Conservation (phyloP, 148 eudicot species). For the Talinum fruticosum region DNA sequence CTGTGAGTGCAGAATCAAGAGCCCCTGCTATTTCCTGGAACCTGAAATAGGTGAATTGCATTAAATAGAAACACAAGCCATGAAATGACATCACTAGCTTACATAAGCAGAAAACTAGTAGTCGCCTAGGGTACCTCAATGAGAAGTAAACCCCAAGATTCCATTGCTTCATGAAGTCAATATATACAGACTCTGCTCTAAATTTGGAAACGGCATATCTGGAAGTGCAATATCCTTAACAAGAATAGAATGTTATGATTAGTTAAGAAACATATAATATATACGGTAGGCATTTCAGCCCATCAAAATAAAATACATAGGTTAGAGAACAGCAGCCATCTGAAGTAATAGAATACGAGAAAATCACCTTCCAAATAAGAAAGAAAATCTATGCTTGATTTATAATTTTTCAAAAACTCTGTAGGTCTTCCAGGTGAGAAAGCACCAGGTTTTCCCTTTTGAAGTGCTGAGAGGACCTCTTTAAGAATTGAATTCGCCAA, state of each 20-base stretch:
- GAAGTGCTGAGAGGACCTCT: constrained; percentile 78
- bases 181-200: constrained; percentile 72
- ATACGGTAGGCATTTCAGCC: neutral
- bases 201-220: constrained; percentile 72
- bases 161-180: constrained; percentile 96
- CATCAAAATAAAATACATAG: neutral
- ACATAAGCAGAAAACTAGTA: neutral
- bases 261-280: constrained; percentile 7
- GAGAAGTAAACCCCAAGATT: constrained; percentile 95
- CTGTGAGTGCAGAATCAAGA: constrained; percentile 76
- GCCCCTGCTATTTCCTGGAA: constrained; percentile 98
- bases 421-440: constrained; percentile 98
- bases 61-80: constrained; percentile 12
- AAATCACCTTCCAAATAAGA: constrained; percentile 78
- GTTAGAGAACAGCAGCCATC: neutral
- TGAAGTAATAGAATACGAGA: neutral
- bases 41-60: constrained; percentile 36
- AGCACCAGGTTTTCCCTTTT: constrained; percentile 91
- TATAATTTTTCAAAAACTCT: constrained; percentile 83
- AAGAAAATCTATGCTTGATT: constrained; percentile 79
- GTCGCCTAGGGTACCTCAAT: constrained; percentile 60
- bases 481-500: constrained; percentile 90
- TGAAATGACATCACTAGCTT: neutral
- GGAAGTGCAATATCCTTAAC: constrained; percentile 82
- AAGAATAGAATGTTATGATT: constrained; percentile 21